These are phyloP conservation scores for Podospora pseudocomata DNA, from an alignment of 495 filamentous ascomycete genomes.

Conservation along the genomic window DNA sequence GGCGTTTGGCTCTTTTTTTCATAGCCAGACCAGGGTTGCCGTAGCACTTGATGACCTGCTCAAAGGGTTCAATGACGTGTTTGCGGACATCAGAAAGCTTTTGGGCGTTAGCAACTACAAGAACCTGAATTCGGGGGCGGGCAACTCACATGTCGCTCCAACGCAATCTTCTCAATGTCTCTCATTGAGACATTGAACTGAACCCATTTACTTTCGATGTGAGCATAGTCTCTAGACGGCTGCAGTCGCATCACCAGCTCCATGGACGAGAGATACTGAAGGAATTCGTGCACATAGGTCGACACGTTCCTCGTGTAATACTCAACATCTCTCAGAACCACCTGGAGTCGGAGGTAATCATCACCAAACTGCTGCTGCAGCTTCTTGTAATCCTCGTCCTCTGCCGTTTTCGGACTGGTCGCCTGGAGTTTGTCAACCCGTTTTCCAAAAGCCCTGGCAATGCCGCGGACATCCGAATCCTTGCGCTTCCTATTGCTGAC, in stretches of 20 bases:
- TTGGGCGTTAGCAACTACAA: slow-evolving; percentile 10
- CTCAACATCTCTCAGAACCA: slow-evolving; percentile 86
- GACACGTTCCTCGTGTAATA: slow-evolving; percentile 73
- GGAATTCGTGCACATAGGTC: slow-evolving; percentile 67
- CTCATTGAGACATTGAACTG: slow-evolving; percentile 75
- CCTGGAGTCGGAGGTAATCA: slow-evolving; percentile 82
- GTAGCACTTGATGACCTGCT: slow-evolving; percentile 73
- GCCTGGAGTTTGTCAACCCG: slow-evolving; percentile 67
- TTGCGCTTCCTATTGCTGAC: slow-evolving; percentile 75
- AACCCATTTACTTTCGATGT: slow-evolving; percentile 88
- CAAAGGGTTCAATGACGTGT: slow-evolving; percentile 83
- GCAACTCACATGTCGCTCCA: slow-evolving; percentile 78
- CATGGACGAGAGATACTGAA: slow-evolving; percentile 65
- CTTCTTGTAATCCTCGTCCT: slow-evolving; percentile 74
- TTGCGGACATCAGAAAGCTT: slow-evolving; percentile 73
- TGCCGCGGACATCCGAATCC: slow-evolving; percentile 80
- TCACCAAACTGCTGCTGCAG: slow-evolving; percentile 77
- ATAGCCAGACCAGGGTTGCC: slow-evolving; percentile 79
- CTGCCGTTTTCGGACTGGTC: slow-evolving; percentile 63
- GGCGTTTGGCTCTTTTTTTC: slow-evolving; percentile 85
- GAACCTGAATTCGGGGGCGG: background rate
- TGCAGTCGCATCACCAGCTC: slow-evolving; percentile 59
- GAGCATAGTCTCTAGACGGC: slow-evolving; percentile 59
- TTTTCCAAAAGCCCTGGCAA: slow-evolving; percentile 83
- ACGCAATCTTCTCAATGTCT: slow-evolving; percentile 70